Evolutionary conservation across 164 flowering plant species (phyloP), one percentile per base, ranked within the genome.

Genomic region (Sedum album): DNA sequence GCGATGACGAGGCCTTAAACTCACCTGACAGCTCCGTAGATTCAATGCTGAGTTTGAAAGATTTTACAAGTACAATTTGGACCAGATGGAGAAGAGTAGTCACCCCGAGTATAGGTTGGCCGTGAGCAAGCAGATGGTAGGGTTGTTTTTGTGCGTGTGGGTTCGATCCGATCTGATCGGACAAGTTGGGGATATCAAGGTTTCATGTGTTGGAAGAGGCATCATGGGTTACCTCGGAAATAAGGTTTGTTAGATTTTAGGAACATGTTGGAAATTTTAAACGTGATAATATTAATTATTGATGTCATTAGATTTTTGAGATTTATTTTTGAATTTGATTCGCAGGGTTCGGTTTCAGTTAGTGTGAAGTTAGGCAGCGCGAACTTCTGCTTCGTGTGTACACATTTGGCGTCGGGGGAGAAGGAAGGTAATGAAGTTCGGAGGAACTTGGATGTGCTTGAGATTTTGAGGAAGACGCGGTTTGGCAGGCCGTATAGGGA

Each of bases 221-320:
- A 78, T 92, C 53, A 89, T 92, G 97, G 95, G 98, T 31, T 92
- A 85, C 74, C 85, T 90, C 41, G 93, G 98, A 55, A 92, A 92
- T 73, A 92, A 92, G 93, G 98, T 90, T 30, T 20, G 18, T 8
- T 36, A 4, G 6, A 28, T 44, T 28, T 44, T 23, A 11, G 10
- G 7, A 35, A 13, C 46, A 65, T 65, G 41, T 53, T 23, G 21
- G 8, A 5, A n/a, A 7, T 53, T 53, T 53, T 23, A 1, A 7
- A 35, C 5, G 38, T 35, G 7, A 35, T 35, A 35, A 7, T 35
- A 35, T 3, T 35, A 35, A 3, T 35, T 35, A 7, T 3, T 35
- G 38, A 3, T 35, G 7, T 3, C 7, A 35, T 44, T 18, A 44
- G 48, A 13, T 7, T 0, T 11, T 44, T 44, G 48, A 44, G 0